A percentile compares a stretch with the other conserved stretches of the same genome.
These are phyloP conservation scores for Strobilomyces dryophilus DNA, from an alignment of 768 basidiomycete species.

Conservation along the genomic window DNA sequence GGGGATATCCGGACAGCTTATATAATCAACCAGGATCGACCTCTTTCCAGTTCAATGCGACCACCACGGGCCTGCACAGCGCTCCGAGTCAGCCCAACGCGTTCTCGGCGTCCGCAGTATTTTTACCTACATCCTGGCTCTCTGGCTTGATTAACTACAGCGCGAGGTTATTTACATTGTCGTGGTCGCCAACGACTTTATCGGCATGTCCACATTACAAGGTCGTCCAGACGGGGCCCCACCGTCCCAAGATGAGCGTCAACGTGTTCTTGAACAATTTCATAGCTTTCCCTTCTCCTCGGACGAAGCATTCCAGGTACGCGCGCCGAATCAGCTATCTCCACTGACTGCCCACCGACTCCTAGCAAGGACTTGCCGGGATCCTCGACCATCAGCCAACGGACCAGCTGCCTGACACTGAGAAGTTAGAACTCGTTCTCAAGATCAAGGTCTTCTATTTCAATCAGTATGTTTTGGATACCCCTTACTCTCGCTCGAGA, in stretches of 20 bases:
- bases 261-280: constrained; percentile 33
- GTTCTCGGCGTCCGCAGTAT: not conserved
- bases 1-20: not conserved
- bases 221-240: constrained; percentile 5
- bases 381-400: constrained; percentile 44
- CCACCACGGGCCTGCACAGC: not conserved
- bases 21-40: not conserved
- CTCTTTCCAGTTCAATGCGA: not conserved
- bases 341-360: not conserved
- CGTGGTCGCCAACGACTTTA: not conserved
- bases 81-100: not conserved
- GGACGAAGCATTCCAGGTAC: constrained; percentile 60
- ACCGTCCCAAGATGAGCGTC: constrained; percentile 7
- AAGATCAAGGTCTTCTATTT: constrained; percentile 69
- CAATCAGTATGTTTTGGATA: constrained; percentile 43
- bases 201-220: constrained; percentile 18
- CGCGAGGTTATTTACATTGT: constrained; percentile 15
- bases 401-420: constrained; percentile 33
- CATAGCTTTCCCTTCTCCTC: constrained; percentile 47
- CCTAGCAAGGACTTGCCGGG: constrained; percentile 62
- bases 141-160: not conserved
- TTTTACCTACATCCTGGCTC: constrained; percentile 1
- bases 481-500: constrained; percentile 23
- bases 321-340: constrained; percentile 1
- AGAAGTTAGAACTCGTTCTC: constrained; percentile 45